Conservation (phyloP, 1,139 yeast species). For the Yamadazyma songkhlaensis region DNA sequence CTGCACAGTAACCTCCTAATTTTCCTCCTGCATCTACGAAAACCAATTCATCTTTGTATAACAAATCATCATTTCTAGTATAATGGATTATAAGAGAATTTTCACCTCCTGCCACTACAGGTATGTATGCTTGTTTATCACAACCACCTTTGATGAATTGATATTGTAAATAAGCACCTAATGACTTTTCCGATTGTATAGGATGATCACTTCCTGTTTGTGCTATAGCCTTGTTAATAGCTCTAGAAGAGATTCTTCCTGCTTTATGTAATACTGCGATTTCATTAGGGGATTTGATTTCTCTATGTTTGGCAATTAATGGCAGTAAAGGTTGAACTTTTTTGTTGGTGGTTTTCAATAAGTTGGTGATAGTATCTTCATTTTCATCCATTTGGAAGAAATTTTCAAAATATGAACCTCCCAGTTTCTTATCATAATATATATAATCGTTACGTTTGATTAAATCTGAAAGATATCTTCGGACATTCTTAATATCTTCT, state of each 20-base stretch:
- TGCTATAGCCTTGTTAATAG: conserved; percentile 80
- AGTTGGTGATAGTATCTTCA: conserved; percentile 9
- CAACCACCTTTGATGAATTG: conserved; percentile 85
- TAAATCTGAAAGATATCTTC: conserved; percentile 43
- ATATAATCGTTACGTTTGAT: conserved; percentile 47
- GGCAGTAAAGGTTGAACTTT: conserved; percentile 43
- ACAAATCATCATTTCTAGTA: conserved; percentile 79
- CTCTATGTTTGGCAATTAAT: conserved; percentile 56
- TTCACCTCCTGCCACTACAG: conserved; percentile 93
- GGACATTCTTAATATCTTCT: conserved; percentile 45
- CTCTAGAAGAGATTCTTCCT: conserved; percentile 77
- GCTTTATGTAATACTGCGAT: conserved; percentile 77
- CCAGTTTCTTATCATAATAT: conserved; percentile 42
- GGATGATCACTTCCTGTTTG: conserved; percentile 41
- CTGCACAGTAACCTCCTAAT: conserved; percentile 92
- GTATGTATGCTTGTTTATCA: conserved; percentile 85
- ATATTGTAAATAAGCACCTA: conserved; percentile 81
- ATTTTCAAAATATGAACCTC: conserved; percentile 7
- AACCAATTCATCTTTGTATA: conserved; percentile 76
- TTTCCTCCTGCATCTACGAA: conserved; percentile 96
- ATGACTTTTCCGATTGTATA: conserved; percentile 68
- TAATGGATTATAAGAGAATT: conserved; percentile 89
- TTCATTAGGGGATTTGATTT: conserved; percentile 74
- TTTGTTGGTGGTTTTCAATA: conserved; percentile 21
- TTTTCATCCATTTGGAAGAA: conserved; percentile 12